Percentiles rank a stretch among this genome's conserved stretches.
Evolutionary conservation across 2,329 filamentous ascomycete species (phyloP).

Genomic region (Colletotrichum incanum): DNA sequence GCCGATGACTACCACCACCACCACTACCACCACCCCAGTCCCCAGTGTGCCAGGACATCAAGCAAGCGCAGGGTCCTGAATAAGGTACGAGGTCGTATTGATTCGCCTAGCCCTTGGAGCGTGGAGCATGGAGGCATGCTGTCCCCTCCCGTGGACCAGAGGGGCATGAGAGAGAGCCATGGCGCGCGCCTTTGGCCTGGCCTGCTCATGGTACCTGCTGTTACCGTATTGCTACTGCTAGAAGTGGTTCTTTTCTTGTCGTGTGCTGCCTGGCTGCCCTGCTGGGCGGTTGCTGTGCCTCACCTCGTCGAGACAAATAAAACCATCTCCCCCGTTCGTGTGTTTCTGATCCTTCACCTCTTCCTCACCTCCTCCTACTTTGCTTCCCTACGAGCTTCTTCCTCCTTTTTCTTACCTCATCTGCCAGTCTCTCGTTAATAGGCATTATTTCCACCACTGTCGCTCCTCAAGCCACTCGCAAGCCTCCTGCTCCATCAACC

Average conservation of each 20-base stretch:
- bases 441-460: slow-evolving; percentile 40
- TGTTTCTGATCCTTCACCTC: not conserved
- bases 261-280: slow-evolving; percentile 8
- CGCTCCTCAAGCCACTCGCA: slow-evolving; percentile 29
- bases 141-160: slow-evolving; percentile 18
- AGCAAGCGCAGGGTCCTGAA: slow-evolving; percentile 40
- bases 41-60: slow-evolving; percentile 1
- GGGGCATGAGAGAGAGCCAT: not conserved
- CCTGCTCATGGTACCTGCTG: slow-evolving; percentile 8
- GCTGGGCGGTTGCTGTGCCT: slow-evolving; percentile 32
- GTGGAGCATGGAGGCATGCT: slow-evolving; percentile 9
- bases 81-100: slow-evolving; percentile 43
- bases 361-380: slow-evolving; percentile 32
- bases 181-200: not conserved
- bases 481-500: slow-evolving; percentile 27
- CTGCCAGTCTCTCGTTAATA: slow-evolving; percentile 43
- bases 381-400: slow-evolving; percentile 34
- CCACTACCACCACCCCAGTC: slow-evolving; percentile 5
- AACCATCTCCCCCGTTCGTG: slow-evolving; percentile 38
- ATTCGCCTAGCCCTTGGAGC: slow-evolving; percentile 32
- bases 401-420: slow-evolving; percentile 26
- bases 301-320: slow-evolving; percentile 34
- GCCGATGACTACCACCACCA: slow-evolving; percentile 30
- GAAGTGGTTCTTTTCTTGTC: not conserved
- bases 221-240: not conserved